Evolutionary conservation across 2,329 filamentous ascomycete genomes (phyloP).

Genomic region (Colletotrichum sp.): DNA sequence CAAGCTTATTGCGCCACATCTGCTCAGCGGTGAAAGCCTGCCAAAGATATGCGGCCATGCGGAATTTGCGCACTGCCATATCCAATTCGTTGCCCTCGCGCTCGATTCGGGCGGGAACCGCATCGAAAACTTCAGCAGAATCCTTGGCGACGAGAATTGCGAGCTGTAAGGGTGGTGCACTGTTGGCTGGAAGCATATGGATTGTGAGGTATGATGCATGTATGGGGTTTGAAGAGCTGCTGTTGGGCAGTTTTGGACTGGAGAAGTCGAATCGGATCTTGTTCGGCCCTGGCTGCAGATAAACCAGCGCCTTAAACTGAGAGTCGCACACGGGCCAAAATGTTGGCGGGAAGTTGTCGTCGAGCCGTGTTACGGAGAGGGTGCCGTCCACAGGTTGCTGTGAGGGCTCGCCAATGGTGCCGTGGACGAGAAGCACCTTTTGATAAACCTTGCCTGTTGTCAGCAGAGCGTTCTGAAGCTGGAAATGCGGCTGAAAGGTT

Average conservation of each 20-base stretch:
- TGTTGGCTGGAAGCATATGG: conserved; percentile 83
- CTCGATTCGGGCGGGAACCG: conserved; percentile 74
- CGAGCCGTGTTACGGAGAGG: conserved; percentile 79
- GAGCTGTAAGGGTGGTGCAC: conserved; percentile 84
- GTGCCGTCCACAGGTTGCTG: conserved; percentile 70
- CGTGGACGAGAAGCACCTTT: conserved; percentile 83
- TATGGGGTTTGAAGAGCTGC: conserved; percentile 68
- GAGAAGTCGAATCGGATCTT: conserved; percentile 86
- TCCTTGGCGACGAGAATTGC: conserved; percentile 89
- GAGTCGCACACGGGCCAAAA: conserved; percentile 89
- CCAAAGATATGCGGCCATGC: conserved; percentile 96
- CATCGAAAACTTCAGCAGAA: conserved; percentile 85
- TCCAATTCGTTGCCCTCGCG: conserved; percentile 84
- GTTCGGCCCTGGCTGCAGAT: conserved; percentile 92
- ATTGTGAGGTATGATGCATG: conserved; percentile 83
- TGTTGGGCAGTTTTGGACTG: conserved; percentile 79
- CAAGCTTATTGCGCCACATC: conserved; percentile 89
- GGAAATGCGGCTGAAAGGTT: conserved; percentile 5
- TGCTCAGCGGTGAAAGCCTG: conserved; percentile 97
- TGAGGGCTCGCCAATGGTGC: conserved; percentile 77
- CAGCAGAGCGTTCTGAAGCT: conserved; percentile 21
- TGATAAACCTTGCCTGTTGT: conserved; percentile 75
- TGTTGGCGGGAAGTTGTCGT: conserved; percentile 83
- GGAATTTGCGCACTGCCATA: conserved; percentile 84
- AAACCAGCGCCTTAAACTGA: conserved; percentile 89